phyloP scores from a whole-genome alignment of 192 early-diverging fungal species.

The Backusella morwellensis region DNA sequence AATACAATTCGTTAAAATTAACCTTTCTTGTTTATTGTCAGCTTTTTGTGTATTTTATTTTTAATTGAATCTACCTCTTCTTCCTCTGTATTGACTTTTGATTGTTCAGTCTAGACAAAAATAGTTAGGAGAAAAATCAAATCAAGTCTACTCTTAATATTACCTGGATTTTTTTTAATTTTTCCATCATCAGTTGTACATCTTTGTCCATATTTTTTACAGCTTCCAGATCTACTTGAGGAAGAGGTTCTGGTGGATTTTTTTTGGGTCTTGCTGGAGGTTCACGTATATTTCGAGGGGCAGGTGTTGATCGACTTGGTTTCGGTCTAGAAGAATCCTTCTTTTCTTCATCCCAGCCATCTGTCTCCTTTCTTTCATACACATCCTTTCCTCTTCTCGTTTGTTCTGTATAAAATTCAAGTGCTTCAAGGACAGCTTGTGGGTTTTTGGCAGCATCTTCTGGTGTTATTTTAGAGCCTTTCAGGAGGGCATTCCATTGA shows the following conservation, averaged over 20 bases:
- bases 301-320: slow-evolving; percentile 25
- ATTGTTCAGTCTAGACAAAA: not conserved
- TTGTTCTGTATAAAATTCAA: slow-evolving; percentile 98
- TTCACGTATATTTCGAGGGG: slow-evolving; percentile 33
- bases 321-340: slow-evolving; percentile 8
- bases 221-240: not conserved
- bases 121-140: not conserved
- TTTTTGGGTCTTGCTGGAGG: not conserved
- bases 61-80: not conserved
- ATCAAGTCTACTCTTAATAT: not conserved
- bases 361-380: slow-evolving; percentile 15
- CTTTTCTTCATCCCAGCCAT: slow-evolving; percentile 7
- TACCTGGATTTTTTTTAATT: slow-evolving; percentile 14
- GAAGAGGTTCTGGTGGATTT: not conserved
- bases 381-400: slow-evolving; percentile 37
- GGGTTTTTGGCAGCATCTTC: slow-evolving; percentile 98
- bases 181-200: slow-evolving; percentile 20
- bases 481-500: slow-evolving; percentile 92
- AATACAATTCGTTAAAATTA: not conserved
- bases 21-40: not conserved
- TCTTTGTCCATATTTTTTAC: slow-evolving; percentile 12
- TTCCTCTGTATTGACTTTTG: not conserved
- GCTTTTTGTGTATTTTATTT: not conserved
- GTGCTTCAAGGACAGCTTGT: slow-evolving; percentile 95
- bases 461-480: slow-evolving; percentile 91